Conservation (phyloP, 441 rosid genomes). For the Dalechampia spathulata region DNA sequence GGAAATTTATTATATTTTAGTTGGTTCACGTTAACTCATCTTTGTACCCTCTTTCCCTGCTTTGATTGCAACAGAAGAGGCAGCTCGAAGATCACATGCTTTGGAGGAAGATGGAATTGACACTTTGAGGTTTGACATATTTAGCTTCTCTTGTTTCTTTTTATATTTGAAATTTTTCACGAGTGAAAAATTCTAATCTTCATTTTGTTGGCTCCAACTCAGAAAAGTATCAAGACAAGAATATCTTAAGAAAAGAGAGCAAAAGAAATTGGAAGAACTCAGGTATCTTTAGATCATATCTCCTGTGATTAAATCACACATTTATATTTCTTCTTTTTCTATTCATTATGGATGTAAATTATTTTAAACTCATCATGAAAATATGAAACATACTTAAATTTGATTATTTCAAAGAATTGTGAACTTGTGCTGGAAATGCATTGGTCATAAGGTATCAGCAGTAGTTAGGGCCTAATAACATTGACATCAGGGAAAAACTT, state of each 20-base stretch:
- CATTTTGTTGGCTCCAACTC: constrained; percentile 16
- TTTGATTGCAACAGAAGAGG: constrained; percentile 51
- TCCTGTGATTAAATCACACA: not conserved
- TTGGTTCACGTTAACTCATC: not conserved
- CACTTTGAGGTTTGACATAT: constrained; percentile 59
- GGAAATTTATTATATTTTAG: not conserved
- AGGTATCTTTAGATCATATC: constrained; percentile 31
- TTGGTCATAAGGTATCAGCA: not conserved
- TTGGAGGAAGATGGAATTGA: constrained; percentile 51
- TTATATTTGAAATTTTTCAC: not conserved
- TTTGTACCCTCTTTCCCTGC: not conserved
- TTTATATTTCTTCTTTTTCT: constrained; percentile 1
- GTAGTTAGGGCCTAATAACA: not conserved
- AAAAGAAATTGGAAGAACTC: constrained; percentile 31
- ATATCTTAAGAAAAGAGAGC: constrained; percentile 30
- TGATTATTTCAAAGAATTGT: not conserved
- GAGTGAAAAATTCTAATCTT: not conserved
- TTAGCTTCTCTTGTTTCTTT: not conserved
- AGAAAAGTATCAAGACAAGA: constrained; percentile 89
- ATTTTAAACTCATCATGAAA: constrained; percentile 4
- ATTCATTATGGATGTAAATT: constrained; percentile 2
- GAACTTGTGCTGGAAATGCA: not conserved
- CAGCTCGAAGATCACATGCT: constrained; percentile 60
- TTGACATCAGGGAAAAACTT: no score
- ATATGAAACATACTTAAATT: not conserved